Conservation (phyloP, 345 rosid genomes). For the Hibiscus trionum region DNA sequence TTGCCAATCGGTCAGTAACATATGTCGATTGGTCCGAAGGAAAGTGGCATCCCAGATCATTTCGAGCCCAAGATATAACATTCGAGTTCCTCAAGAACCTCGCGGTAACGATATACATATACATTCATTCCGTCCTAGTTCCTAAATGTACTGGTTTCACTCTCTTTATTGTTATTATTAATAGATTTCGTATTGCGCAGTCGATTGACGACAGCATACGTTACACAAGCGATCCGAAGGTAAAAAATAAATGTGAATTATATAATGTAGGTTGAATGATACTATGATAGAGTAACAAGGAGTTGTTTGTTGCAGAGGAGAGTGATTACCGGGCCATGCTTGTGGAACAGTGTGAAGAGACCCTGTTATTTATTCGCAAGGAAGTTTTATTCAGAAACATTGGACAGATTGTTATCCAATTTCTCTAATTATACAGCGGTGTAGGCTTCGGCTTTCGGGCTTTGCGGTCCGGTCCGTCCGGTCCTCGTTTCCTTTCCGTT, state of each 20-base stretch:
- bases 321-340: slow-evolving; percentile 31
- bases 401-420: slow-evolving; percentile 36
- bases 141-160: too few relatives aligned
- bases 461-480: too few relatives aligned
- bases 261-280: too few relatives aligned
- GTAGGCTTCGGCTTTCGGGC: too few relatives aligned
- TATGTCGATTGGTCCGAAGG: slow-evolving; percentile 83
- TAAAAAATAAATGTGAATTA: too few relatives aligned
- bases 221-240: too few relatives aligned
- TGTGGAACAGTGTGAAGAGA: slow-evolving; percentile 53
- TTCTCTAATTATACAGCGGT: slow-evolving; percentile 43
- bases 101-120: slow-evolving; percentile 25
- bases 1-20: slow-evolving; percentile 70
- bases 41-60: slow-evolving; percentile 74
- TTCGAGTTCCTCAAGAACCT: slow-evolving; percentile 45
- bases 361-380: slow-evolving; percentile 67
- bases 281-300: neutral
- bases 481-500: too few relatives aligned
- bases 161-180: too few relatives aligned
- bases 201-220: too few relatives aligned
- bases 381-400: slow-evolving; percentile 56
- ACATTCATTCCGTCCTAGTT: too few relatives aligned
- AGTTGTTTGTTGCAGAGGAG: neutral
- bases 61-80: slow-evolving; percentile 46
- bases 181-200: too few relatives aligned